Evolutionary conservation across 2,329 filamentous ascomycete genomes (phyloP).

Genomic region (Aphanocladium album): DNA sequence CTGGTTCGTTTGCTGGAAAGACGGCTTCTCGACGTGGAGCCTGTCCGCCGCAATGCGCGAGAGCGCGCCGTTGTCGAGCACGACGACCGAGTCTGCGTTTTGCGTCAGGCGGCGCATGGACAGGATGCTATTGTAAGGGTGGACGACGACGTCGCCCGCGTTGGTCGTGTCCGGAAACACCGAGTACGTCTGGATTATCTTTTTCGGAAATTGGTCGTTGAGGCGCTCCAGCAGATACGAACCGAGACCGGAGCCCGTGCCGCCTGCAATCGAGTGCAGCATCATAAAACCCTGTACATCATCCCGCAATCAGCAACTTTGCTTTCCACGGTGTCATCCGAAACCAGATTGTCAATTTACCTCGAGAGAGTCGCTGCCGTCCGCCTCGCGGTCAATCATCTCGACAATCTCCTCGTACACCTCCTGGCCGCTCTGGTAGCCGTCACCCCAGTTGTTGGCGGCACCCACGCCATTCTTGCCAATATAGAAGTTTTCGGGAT

Average conservation of each 20-base stretch:
- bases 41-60: constrained; percentile 91
- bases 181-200: constrained; percentile 98
- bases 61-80: constrained; percentile 91
- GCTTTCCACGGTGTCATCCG: too few species aligned
- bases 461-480: constrained; percentile 91
- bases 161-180: constrained; percentile 94
- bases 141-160: constrained; percentile 85
- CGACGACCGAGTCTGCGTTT: constrained; percentile 96
- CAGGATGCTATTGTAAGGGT: constrained; percentile 95
- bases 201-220: constrained; percentile 97
- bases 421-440: constrained; percentile 85
- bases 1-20: constrained; percentile 96
- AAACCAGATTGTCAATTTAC: constrained; percentile 34
- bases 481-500: constrained; percentile 97
- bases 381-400: constrained; percentile 98
- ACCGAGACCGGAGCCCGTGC: constrained; percentile 91
- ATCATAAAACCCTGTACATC: constrained; percentile 82
- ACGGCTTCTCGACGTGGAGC: constrained; percentile 90
- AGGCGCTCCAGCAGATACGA: constrained; percentile 92
- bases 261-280: constrained; percentile 94
- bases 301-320: not conserved
- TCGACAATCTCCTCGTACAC: constrained; percentile 98
- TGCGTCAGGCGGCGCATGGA: constrained; percentile 87
- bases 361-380: constrained; percentile 95
- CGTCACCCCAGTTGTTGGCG: constrained; percentile 97